phyloP scores from a whole-genome alignment of 1,284 basidiomycete genomes.

The Puccinia polysora region DNA sequence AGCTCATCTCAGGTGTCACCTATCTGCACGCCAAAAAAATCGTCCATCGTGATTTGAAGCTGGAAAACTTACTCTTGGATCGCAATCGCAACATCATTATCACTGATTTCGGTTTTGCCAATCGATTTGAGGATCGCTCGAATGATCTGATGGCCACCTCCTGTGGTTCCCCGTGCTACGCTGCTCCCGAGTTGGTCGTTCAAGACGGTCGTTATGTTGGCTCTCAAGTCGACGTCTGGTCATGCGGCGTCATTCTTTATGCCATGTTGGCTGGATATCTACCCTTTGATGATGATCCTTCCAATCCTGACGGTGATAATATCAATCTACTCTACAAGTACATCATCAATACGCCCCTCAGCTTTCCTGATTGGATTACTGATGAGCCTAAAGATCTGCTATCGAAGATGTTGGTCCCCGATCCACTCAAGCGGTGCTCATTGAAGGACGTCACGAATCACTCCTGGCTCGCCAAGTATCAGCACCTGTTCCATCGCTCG shows the following conservation, averaged over 20 bases:
- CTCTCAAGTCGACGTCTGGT: constrained; percentile 99
- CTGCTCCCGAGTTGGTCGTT: constrained; percentile 97
- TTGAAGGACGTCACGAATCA: constrained; percentile 73
- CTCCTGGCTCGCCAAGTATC: constrained; percentile 71
- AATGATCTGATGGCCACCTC: constrained; percentile 98
- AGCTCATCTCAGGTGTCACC: constrained; percentile 96
- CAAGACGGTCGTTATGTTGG: constrained; percentile 96
- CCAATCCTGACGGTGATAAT: constrained; percentile 98
- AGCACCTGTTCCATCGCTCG: constrained; percentile 63
- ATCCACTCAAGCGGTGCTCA: constrained; percentile 69
- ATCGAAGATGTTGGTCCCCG: constrained; percentile 78
- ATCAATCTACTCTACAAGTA: constrained; percentile 99
- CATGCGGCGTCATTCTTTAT: constrained; percentile 96
- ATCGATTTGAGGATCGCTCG: constrained; percentile 81
- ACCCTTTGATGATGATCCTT: constrained; percentile 99
- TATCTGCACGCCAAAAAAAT: constrained; percentile 99
- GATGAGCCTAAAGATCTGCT: constrained; percentile 68
- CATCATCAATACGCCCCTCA: constrained; percentile 90
- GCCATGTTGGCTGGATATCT: constrained; percentile 99
- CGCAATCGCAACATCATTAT: constrained; percentile 97
- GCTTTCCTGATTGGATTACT: constrained; percentile 89
- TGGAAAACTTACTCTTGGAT: constrained; percentile 95
- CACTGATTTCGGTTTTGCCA: constrained; percentile 98
- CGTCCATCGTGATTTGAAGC: constrained; percentile 96
- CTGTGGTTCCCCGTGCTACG: constrained; percentile 96